Percentiles rank a stretch among this genome's conserved stretches.
Conservation (phyloP, 2,329 filamentous ascomycete species). For the Penicillium nordicum region DNA sequence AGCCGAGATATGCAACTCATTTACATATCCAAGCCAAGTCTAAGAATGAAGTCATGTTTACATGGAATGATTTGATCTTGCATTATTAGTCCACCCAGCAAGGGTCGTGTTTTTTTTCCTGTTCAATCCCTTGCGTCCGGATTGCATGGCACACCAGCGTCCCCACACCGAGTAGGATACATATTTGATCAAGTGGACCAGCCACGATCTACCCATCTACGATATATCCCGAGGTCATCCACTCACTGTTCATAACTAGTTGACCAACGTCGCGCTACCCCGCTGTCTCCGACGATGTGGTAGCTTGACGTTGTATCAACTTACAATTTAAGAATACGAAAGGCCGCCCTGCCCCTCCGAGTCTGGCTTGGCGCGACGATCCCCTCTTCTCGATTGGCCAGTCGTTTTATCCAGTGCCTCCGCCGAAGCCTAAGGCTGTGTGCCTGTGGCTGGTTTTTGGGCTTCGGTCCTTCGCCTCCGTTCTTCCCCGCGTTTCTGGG, state of each 20-base stretch:
- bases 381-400: conserved; percentile 12
- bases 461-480: background rate
- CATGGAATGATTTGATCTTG: background rate
- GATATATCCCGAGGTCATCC: background rate
- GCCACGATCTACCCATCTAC: background rate
- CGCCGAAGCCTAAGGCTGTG: background rate
- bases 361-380: conserved; percentile 21
- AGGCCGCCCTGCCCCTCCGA: conserved; percentile 4
- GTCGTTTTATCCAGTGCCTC: background rate
- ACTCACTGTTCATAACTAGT: background rate
- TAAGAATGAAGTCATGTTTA: conserved; percentile 4
- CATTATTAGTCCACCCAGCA: conserved; percentile 1
- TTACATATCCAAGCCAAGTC: background rate
- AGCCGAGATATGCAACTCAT: background rate
- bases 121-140: conserved; percentile 7
- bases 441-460: background rate
- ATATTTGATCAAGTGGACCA: background rate
- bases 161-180: background rate
- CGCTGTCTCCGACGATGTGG: conserved; percentile 8
- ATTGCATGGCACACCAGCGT: conserved; percentile 3
- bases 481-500: background rate
- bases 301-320: conserved; percentile 15
- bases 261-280: background rate
- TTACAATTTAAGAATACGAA: conserved; percentile 12
- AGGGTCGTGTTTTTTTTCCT: background rate